Conservation (phyloP, 768 basidiomycete genomes). For the Trametes villosa region DNA sequence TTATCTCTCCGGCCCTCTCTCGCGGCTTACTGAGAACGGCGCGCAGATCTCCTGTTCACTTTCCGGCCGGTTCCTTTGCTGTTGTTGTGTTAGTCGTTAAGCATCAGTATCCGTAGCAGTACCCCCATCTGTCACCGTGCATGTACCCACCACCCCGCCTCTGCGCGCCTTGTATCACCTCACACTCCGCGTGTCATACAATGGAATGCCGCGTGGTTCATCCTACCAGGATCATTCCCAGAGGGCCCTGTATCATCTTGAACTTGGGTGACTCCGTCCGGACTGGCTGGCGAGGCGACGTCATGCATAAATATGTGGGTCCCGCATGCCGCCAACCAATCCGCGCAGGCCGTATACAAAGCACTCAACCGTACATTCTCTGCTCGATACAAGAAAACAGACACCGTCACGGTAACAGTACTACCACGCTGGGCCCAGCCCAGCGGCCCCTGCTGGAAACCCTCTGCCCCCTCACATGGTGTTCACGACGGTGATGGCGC, state of each 20-base stretch:
- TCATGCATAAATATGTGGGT: no score
- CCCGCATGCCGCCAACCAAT: no score
- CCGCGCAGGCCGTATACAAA: no score
- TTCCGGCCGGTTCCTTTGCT: constrained; percentile 24
- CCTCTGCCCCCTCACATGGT: constrained; percentile 44
- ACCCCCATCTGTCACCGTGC: constrained; percentile 26
- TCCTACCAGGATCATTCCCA: constrained; percentile 14
- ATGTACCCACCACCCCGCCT: constrained; percentile 27
- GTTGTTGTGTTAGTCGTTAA: constrained; percentile 26
- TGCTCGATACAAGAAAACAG: background rate
- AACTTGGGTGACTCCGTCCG: no score
- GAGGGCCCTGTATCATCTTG: background rate
- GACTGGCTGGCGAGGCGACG: no score
- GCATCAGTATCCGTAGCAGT: constrained; percentile 32
- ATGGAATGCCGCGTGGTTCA: constrained; percentile 24
- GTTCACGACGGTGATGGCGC: constrained; percentile 55
- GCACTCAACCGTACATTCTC: no score
- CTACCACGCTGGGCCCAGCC: constrained; percentile 8
- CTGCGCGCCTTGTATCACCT: constrained; percentile 24
- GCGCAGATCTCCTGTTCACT: constrained; percentile 15
- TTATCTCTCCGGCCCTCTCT: background rate
- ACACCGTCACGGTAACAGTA: background rate
- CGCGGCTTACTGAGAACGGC: no score
- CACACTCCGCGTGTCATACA: constrained; percentile 19
- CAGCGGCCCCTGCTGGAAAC: background rate